These are phyloP conservation scores for Raffaelea deltoideospora DNA, from an alignment of 2,329 filamentous ascomycete species.

Conservation along the genomic window DNA sequence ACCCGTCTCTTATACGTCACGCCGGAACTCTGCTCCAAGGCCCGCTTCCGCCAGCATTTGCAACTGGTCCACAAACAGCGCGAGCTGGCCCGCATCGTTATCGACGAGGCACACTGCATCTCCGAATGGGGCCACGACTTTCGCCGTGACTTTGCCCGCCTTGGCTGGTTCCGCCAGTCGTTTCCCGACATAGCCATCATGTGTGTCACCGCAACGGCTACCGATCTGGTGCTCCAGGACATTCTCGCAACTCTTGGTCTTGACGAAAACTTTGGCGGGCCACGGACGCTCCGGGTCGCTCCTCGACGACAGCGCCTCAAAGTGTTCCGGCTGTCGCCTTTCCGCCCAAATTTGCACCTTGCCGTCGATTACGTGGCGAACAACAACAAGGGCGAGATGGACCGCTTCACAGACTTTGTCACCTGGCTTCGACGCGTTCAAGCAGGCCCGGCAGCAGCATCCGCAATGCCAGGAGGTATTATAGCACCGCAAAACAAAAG, in stretches of 20 bases:
- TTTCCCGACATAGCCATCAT: conserved; percentile 82
- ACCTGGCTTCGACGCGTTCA: conserved; percentile 55
- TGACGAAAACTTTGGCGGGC: conserved; percentile 18
- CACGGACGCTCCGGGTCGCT: conserved; percentile 28
- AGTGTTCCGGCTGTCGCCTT: conserved; percentile 70
- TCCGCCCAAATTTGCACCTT: conserved; percentile 75
- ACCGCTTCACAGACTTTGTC: conserved; percentile 56
- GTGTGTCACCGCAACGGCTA: conserved; percentile 85
- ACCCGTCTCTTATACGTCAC: conserved; percentile 85
- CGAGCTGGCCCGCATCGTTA: conserved; percentile 74
- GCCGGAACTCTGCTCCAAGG: conserved; percentile 68
- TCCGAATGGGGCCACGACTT: conserved; percentile 98
- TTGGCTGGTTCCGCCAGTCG: conserved; percentile 70
- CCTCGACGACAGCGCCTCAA: too few species aligned
- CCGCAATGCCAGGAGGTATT: too few species aligned
- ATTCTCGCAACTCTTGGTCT: conserved; percentile 63
- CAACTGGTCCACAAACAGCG: conserved; percentile 61
- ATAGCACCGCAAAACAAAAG: too few species aligned
- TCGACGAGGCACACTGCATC: conserved; percentile 94
- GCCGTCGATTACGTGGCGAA: conserved; percentile 66
- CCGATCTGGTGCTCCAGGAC: conserved; percentile 63
- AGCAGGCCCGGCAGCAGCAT: neutral
- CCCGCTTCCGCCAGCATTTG: conserved; percentile 62
- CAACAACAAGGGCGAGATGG: conserved; percentile 49
- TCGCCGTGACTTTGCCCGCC: conserved; percentile 74